phyloP scores from a whole-genome alignment of 2,329 filamentous ascomycete genomes.

The Alternaria dauci region DNA sequence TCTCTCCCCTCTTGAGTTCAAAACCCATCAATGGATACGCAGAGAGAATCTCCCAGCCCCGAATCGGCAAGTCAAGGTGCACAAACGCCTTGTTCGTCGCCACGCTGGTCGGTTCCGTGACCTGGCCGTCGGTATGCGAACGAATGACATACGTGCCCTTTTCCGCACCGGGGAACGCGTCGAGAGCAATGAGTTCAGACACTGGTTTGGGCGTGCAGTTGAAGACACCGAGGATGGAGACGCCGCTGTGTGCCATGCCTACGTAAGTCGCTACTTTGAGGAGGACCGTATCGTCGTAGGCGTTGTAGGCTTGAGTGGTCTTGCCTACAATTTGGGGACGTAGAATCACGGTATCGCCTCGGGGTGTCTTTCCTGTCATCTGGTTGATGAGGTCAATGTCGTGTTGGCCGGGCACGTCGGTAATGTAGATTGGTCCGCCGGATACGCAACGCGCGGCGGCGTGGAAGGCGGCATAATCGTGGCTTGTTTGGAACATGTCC shows the following conservation, averaged over 20 bases:
- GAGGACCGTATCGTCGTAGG: conserved; percentile 75
- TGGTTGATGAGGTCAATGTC: conserved; percentile 77
- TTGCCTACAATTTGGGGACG: conserved; percentile 79
- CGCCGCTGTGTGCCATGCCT: conserved; percentile 72
- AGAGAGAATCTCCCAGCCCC: conserved; percentile 82
- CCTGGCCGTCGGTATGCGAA: conserved; percentile 71
- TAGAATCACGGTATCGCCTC: conserved; percentile 80
- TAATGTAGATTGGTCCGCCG: conserved; percentile 94
- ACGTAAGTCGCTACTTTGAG: conserved; percentile 83
- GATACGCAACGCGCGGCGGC: conserved; percentile 89
- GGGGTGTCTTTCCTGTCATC: conserved; percentile 78
- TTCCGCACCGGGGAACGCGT: conserved; percentile 75
- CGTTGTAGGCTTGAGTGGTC: conserved; percentile 75
- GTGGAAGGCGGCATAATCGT: conserved; percentile 80
- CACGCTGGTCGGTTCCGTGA: conserved; percentile 63
- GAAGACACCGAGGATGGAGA: conserved; percentile 82
- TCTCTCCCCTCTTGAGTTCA: conserved; percentile 51
- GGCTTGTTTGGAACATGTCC: conserved; percentile 76
- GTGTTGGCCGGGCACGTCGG: conserved; percentile 85
- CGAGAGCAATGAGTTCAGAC: conserved; percentile 74
- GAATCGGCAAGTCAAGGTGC: conserved; percentile 67
- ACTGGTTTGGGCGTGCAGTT: conserved; percentile 73
- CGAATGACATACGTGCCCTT: conserved; percentile 73
- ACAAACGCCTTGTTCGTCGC: conserved; percentile 62
- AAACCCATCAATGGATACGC: conserved; percentile 73